phyloP scores from a whole-genome alignment of 345 rosid species.

The Eucalyptus sp. region DNA sequence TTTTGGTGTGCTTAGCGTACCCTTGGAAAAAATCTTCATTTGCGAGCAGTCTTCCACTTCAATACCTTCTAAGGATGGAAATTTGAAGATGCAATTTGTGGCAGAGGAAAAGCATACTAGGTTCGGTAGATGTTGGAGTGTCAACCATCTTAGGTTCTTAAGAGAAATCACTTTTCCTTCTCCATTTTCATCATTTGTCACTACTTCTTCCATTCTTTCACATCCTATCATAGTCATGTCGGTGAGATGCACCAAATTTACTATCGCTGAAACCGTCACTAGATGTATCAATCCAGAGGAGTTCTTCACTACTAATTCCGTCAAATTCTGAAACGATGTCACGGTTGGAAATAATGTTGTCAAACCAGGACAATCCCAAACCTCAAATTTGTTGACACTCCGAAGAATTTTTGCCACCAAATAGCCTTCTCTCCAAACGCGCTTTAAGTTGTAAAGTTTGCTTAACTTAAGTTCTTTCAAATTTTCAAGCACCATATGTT shows the following conservation, averaged over 20 bases:
- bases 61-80: rapidly evolving
- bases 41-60: background rate
- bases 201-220: background rate
- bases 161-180: background rate
- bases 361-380: background rate
- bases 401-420: background rate
- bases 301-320: background rate
- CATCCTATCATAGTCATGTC: background rate
- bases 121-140: background rate
- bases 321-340: rapidly evolving
- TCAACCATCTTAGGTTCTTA: rapidly evolving
- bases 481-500: rapidly evolving
- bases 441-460: background rate
- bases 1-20: rapidly evolving
- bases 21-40: background rate
- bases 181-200: background rate
- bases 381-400: background rate
- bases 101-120: background rate
- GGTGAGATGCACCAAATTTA: background rate
- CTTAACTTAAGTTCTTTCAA: background rate
- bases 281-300: background rate
- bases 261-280: rapidly evolving
- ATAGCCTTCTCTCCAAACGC: background rate
- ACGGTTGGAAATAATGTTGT: background rate
- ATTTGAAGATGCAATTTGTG: background rate